These are phyloP conservation scores for Verticillium klebahnii DNA, from an alignment of 2,329 filamentous ascomycete species.

Conservation along the genomic window DNA sequence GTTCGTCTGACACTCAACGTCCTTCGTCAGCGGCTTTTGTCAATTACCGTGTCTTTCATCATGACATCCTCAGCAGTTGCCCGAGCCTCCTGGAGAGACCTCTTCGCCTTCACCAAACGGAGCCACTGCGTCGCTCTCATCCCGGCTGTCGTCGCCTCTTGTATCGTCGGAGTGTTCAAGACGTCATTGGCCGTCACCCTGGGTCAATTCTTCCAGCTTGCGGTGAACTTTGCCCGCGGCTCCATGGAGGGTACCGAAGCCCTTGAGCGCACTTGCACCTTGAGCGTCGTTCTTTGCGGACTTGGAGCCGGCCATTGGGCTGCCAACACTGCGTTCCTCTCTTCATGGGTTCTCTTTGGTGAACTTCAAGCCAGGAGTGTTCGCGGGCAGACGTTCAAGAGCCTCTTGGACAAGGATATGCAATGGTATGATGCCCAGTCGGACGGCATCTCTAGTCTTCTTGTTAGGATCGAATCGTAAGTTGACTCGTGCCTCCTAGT, in stretches of 20 bases:
- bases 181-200: slow-evolving; percentile 66
- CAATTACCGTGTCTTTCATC: neutral
- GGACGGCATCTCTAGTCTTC: slow-evolving; percentile 67
- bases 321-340: slow-evolving; percentile 61
- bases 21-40: neutral
- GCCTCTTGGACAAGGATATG: slow-evolving; percentile 68
- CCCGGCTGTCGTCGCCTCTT: slow-evolving; percentile 50
- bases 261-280: slow-evolving; percentile 49
- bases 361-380: slow-evolving; percentile 71
- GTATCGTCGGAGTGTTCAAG: slow-evolving; percentile 56
- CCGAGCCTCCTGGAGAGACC: slow-evolving; percentile 29
- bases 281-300: slow-evolving; percentile 57
- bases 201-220: slow-evolving; percentile 68
- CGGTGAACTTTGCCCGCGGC: slow-evolving; percentile 61
- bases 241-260: slow-evolving; percentile 44
- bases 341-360: slow-evolving; percentile 71
- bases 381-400: slow-evolving; percentile 60
- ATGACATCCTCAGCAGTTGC: neutral
- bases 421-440: slow-evolving; percentile 75
- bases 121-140: slow-evolving; percentile 52
- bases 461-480: slow-evolving; percentile 71
- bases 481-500: slow-evolving; percentile 18
- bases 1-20: neutral
- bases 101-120: slow-evolving; percentile 71
- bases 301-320: slow-evolving; percentile 65